Percentiles rank a stretch among this genome's conserved stretches.
Conservation (phyloP, 306 rosid genomes). For the Quercus mongolica region DNA sequence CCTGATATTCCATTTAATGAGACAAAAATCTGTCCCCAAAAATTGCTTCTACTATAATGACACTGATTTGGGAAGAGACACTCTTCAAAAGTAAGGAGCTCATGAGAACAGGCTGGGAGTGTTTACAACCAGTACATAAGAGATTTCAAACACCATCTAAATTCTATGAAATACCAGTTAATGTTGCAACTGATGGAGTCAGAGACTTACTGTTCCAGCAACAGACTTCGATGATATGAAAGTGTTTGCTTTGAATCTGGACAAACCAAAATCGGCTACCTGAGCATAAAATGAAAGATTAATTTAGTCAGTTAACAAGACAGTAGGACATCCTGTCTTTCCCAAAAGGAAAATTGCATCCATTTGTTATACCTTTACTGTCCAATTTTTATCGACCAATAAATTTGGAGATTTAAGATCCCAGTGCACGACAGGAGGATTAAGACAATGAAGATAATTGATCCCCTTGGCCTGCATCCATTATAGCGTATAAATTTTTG, state of each 20-base stretch:
- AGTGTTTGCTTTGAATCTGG: slow-evolving; percentile 93
- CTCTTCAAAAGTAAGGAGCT: neutral
- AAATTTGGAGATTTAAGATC: slow-evolving; percentile 98
- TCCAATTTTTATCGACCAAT: slow-evolving; percentile 95
- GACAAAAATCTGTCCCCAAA: neutral
- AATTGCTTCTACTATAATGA: neutral
- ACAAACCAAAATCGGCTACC: slow-evolving; percentile 96
- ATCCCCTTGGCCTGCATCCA: slow-evolving; percentile 90
- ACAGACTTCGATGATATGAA: slow-evolving; percentile 91
- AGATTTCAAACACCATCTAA: neutral
- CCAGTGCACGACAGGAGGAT: slow-evolving; percentile 93
- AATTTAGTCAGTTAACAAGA: slow-evolving; percentile 11
- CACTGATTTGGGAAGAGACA: neutral
- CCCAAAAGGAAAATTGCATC: slow-evolving; percentile 6
- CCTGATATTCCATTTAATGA: neutral
- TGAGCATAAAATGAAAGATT: slow-evolving; percentile 26
- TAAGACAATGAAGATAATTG: slow-evolving; percentile 90
- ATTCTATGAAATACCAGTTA: neutral
- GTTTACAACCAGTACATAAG: neutral
- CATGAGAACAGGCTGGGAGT: neutral
- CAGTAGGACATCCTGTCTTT: neutral
- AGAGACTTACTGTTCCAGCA: slow-evolving; percentile 86
- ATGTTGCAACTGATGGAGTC: neutral
- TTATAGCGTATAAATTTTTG: neutral
- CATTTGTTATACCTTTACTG: slow-evolving; percentile 60